These are phyloP conservation scores for Penicillium glabrum DNA, from an alignment of 2,329 filamentous ascomycete species.

Conservation along the genomic window DNA sequence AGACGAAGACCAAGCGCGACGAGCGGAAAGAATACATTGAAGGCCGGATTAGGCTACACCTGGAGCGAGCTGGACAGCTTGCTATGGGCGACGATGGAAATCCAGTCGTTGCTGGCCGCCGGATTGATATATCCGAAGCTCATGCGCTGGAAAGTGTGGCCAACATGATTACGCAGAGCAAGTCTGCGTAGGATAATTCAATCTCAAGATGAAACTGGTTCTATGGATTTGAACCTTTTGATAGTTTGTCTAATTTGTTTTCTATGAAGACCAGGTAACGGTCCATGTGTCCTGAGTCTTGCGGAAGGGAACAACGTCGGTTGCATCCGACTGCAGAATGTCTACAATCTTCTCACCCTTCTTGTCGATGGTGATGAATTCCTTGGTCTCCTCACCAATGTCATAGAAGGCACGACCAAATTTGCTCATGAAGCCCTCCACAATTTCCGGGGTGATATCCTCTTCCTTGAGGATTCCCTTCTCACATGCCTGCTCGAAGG, in stretches of 20 bases:
- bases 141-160: constrained; percentile 43
- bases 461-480: constrained; percentile 54
- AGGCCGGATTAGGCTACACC: constrained; percentile 70
- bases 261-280: constrained; percentile 31
- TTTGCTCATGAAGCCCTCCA: constrained; percentile 59
- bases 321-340: constrained; percentile 54
- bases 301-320: constrained; percentile 67
- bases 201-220: not conserved
- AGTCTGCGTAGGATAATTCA: not conserved
- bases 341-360: constrained; percentile 56
- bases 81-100: constrained; percentile 34
- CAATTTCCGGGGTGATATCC: constrained; percentile 54
- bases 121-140: constrained; percentile 40
- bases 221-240: constrained; percentile 3
- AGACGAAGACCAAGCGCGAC: constrained; percentile 59
- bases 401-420: constrained; percentile 61
- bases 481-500: constrained; percentile 56
- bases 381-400: constrained; percentile 46
- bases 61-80: constrained; percentile 58
- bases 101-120: constrained; percentile 38
- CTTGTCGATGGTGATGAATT: constrained; percentile 59
- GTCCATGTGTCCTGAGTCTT: constrained; percentile 56
- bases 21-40: constrained; percentile 83
- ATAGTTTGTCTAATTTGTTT: constrained; percentile 4
- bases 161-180: constrained; percentile 34